phyloP scores from a whole-genome alignment of 805 yeast species.

The Saccharomycopsis olivae region DNA sequence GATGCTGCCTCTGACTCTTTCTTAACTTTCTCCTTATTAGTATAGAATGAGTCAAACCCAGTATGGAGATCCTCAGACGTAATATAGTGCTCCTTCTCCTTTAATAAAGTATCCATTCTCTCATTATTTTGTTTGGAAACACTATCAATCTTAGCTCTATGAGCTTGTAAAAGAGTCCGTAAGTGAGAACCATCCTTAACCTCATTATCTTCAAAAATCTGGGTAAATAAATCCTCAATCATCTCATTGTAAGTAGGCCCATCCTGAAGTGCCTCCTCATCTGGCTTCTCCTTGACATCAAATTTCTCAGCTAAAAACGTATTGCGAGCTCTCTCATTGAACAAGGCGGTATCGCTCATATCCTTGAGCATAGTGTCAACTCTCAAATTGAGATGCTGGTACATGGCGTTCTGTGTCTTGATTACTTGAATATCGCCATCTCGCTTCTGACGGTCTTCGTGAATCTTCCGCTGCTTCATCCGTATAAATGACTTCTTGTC shows the following conservation, averaged over 20 bases:
- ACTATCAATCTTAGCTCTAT: slow-evolving; percentile 58
- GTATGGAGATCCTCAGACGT: slow-evolving; percentile 86
- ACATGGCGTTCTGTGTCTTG: slow-evolving; percentile 73
- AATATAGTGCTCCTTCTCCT: slow-evolving; percentile 66
- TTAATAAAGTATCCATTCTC: slow-evolving; percentile 54
- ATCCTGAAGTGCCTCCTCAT: slow-evolving; percentile 33
- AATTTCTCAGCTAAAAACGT: slow-evolving; percentile 38
- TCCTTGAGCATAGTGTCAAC: slow-evolving; percentile 51
- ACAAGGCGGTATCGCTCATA: slow-evolving; percentile 28
- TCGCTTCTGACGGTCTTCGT: slow-evolving; percentile 78
- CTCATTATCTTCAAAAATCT: slow-evolving; percentile 50
- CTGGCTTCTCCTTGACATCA: slow-evolving; percentile 49
- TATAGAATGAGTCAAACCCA: slow-evolving; percentile 54
- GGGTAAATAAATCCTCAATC: slow-evolving; percentile 84
- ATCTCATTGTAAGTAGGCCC: slow-evolving; percentile 74
- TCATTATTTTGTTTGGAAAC: slow-evolving; percentile 53
- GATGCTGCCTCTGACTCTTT: slow-evolving; percentile 41
- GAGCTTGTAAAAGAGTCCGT: slow-evolving; percentile 38
- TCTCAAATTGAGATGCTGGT: slow-evolving; percentile 58
- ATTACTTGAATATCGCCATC: slow-evolving; percentile 68
- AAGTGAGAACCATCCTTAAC: slow-evolving; percentile 34
- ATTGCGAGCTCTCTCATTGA: slow-evolving; percentile 25
- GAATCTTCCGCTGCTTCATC: slow-evolving; percentile 97
- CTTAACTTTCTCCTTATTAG: slow-evolving; percentile 16
- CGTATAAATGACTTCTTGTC: slow-evolving; percentile 85